Conservation (phyloP, 2,329 filamentous ascomycete genomes). For the Colletotrichum salicis region DNA sequence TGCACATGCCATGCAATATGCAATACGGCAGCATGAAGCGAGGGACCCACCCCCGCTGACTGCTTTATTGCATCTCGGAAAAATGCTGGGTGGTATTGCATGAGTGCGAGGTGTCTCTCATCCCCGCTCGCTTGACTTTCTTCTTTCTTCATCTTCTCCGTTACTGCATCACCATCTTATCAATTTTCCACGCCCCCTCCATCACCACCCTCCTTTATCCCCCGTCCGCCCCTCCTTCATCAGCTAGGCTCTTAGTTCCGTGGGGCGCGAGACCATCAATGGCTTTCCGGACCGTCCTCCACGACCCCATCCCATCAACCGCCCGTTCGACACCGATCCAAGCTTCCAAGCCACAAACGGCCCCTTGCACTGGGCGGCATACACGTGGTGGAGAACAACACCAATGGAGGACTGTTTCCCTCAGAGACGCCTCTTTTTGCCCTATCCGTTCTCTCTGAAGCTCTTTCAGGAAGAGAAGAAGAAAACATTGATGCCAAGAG, state of each 20-base stretch:
- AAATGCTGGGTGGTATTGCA: slow-evolving; percentile 12
- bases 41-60: slow-evolving; percentile 14
- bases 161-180: neutral
- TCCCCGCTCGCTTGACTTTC: neutral
- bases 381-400: slow-evolving; percentile 24
- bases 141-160: neutral
- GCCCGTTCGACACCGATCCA: slow-evolving; percentile 16
- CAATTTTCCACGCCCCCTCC: neutral
- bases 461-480: slow-evolving; percentile 16
- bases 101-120: neutral
- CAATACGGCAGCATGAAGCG: neutral
- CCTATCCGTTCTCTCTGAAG: slow-evolving; percentile 6
- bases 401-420: slow-evolving; percentile 11
- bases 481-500: slow-evolving; percentile 8
- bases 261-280: slow-evolving; percentile 6
- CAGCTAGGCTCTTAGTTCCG: neutral
- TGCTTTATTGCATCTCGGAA: slow-evolving; percentile 22
- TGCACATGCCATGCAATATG: slow-evolving; percentile 33
- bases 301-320: slow-evolving; percentile 17
- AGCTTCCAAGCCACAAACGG: slow-evolving; percentile 11
- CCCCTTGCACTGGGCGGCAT: slow-evolving; percentile 23
- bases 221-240: neutral
- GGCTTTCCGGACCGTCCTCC: slow-evolving; percentile 31
- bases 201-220: neutral
- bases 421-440: slow-evolving; percentile 6